Percentiles rank a stretch among this genome's conserved stretches.
These are phyloP conservation scores for Calocybe cyanea DNA, from an alignment of 768 basidiomycete species.

Conservation along the genomic window DNA sequence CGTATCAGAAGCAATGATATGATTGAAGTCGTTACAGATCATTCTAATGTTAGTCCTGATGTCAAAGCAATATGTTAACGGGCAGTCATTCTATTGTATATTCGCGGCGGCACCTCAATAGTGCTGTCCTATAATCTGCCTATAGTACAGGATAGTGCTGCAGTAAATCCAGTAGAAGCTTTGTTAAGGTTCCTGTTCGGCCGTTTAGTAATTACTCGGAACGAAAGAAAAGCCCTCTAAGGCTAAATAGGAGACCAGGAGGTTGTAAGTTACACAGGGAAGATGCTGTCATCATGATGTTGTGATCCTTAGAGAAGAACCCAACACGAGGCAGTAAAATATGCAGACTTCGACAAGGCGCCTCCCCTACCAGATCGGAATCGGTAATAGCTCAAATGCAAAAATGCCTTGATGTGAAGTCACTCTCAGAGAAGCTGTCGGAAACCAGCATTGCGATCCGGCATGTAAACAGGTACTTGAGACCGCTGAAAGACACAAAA, in stretches of 20 bases:
- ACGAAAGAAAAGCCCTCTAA: not conserved
- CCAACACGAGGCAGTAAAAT: constrained; percentile 53
- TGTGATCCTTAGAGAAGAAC: not conserved
- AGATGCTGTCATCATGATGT: constrained; percentile 40
- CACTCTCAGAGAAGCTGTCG: constrained; percentile 49
- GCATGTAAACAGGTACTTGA: constrained; percentile 47
- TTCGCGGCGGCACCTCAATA: too few relatives aligned
- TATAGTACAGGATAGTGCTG: constrained; percentile 55
- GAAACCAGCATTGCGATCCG: constrained; percentile 59
- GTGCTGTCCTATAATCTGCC: too few relatives aligned
- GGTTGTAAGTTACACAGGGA: constrained; percentile 49
- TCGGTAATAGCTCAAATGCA: constrained; percentile 32
- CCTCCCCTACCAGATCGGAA: constrained; percentile 37
- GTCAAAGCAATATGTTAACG: too few relatives aligned
- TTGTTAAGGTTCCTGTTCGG: constrained; percentile 37
- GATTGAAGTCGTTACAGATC: too few relatives aligned
- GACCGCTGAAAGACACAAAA: too few relatives aligned
- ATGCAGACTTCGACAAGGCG: constrained; percentile 53
- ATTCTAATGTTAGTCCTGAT: too few relatives aligned
- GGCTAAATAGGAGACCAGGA: constrained; percentile 32
- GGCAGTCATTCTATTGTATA: too few relatives aligned
- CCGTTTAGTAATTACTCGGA: not conserved
- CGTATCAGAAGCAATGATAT: too few relatives aligned
- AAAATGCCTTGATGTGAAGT: constrained; percentile 49
- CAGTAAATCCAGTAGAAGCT: constrained; percentile 54